Evolutionary conservation across 441 rosid species (phyloP).

Genomic region (Jatropha multifida): DNA sequence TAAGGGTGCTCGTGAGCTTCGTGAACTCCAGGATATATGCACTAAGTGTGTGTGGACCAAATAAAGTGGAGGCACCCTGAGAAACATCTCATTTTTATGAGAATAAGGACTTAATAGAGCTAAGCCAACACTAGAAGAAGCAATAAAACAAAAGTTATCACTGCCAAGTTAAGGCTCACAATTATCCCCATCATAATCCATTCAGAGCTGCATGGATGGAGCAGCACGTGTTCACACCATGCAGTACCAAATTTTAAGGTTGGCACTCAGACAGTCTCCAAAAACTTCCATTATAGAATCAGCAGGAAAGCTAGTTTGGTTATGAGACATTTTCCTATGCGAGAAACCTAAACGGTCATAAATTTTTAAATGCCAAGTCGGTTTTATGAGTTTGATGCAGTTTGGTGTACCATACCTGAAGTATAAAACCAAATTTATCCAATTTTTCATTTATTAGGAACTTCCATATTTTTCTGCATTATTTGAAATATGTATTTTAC

Average conservation of each 20-base stretch:
- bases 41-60: slow-evolving; percentile 83
- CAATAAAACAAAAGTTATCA: neutral
- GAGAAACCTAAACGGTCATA: neutral
- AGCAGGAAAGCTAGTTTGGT: neutral
- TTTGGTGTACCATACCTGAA: neutral
- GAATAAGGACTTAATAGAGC: slow-evolving; percentile 4
- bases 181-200: neutral
- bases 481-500: neutral
- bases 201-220: slow-evolving; percentile 1
- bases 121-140: neutral
- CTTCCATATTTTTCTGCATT: neutral
- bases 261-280: neutral
- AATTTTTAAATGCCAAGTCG: neutral
- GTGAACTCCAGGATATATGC: slow-evolving; percentile 91
- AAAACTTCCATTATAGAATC: neutral
- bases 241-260: neutral
- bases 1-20: slow-evolving; percentile 65
- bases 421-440: neutral
- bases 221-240: neutral
- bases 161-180: neutral
- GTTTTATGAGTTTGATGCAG: neutral
- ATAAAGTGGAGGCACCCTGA: slow-evolving; percentile 92
- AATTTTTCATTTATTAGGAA: neutral
- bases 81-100: slow-evolving; percentile 7
- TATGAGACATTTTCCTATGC: neutral